These are phyloP conservation scores for Sphaerobolus stellatus DNA, from an alignment of 1,284 basidiomycete genomes.

Conservation along the genomic window DNA sequence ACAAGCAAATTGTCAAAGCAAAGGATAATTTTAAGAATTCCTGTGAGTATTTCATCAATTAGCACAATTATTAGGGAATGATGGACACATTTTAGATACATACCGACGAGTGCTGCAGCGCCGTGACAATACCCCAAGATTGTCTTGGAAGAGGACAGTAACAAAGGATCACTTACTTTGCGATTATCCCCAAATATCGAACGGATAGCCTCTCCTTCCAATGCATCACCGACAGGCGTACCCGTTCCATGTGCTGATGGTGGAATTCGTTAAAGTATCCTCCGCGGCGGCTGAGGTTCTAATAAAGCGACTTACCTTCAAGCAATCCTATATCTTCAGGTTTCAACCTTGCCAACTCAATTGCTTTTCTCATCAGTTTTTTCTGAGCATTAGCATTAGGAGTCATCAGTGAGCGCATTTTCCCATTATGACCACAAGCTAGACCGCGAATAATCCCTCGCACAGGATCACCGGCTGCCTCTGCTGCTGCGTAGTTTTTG, in stretches of 20 bases:
- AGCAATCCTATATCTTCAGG: conserved; percentile 4
- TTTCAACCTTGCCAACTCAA: background rate
- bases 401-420: conserved; percentile 13
- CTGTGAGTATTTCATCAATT: too few relatives aligned
- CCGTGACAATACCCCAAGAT: conserved; percentile 19
- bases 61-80: too few relatives aligned
- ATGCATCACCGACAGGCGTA: conserved; percentile 16
- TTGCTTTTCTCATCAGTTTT: background rate
- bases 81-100: background rate
- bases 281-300: background rate
- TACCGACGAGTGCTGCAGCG: conserved; percentile 17
- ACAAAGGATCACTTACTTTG: conserved; percentile 4
- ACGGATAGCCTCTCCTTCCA: conserved; percentile 17
- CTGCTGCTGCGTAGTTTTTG: background rate
- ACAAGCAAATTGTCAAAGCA: conserved; percentile 13
- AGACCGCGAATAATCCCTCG: conserved; percentile 11
- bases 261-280: background rate
- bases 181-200: conserved; percentile 4
- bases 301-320: conserved; percentile 8
- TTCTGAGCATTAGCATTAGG: conserved; percentile 13
- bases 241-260: conserved; percentile 17
- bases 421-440: conserved; percentile 14
- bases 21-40: conserved; percentile 15
- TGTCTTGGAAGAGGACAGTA: conserved; percentile 18
- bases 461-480: background rate